Base-by-base conservation (phyloP, 495 filamentous ascomycete species). In the Polyplosphaeria fusca region DNA sequence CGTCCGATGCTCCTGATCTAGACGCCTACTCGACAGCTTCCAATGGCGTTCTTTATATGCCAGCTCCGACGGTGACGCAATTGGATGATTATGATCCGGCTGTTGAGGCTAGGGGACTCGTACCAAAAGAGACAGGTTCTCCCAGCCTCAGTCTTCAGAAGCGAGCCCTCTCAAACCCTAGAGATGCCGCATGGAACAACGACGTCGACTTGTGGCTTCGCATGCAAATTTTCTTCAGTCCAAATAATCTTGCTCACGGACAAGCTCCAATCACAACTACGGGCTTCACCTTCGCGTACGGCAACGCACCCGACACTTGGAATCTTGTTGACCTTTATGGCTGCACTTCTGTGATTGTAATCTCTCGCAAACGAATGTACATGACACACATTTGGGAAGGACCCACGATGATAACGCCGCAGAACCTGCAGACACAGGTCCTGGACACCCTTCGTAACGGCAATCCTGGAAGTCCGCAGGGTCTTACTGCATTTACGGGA, bases 311-410 rank as follows among this genome's bases (percentile, higher is more conserved):
- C 7, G 30, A 35, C 14, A 42, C 9, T 18, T 42, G 39, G 39
- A 5, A 5, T 42, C 9, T 42, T 9, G 39, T 12, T 20, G 20
- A 42, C 28, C 25, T 54, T 13, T 54, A 26, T 25, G 51, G 51
- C 7, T 54, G 51, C 38, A 54, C 51, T n/a, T 27, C 40, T 1
- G 39, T 54, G 2, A 30, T 54, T 45, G 39, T 54, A 0, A 14
- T 54, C 2, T 54, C 51, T 11, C 38, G 51, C 4, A 54, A 44
- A n/a, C 20, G 51, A n/a, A 45, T 54, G 14, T 54, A 11, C 9
- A 45, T 54, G 40, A 5, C 39, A 1, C 51, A 54, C 40, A 20
- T 54, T 14, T 54, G 38, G 39, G 51, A 54, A 32, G 16, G 18
- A n/a, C 51, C 51, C 12, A 28, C 40, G 14, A 16, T 54, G 2